Evolutionary conservation across 371 early-diverging fungal genomes (phyloP), one percentile per base, ranked within the genome.

Genomic region (Lichtheimia ornata): DNA sequence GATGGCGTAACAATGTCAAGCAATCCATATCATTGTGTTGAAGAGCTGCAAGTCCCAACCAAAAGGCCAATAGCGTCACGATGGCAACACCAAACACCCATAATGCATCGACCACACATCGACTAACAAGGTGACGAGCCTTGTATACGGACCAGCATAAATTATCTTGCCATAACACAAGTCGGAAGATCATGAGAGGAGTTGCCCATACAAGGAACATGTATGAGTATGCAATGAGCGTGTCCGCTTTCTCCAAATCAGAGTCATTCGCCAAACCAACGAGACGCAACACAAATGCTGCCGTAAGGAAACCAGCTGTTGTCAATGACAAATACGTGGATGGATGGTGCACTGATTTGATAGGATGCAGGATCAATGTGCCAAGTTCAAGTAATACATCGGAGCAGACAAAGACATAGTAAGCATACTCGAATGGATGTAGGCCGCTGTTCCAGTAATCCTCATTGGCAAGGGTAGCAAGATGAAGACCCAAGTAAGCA

Each of bases 141-240:
- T 72, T 79, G 14, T 62, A 58, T 12, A 71, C 57, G 9, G 54
- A 58, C 79, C 79, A 79, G 51, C 57, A 67, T 2, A 69, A 35
- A 44, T 64, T 51, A 49, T 71, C 64, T 13, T 60, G n/a, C 61
- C 69, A 64, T 5, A 71, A 6, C 22, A 71, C 61, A 4, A 73
- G 11, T 17, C 79, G 73, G 60, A 73, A 69, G 13, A 75, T 64
- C 76, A 79, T 69, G 14, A 79, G 35, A 2, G 79, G 79, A 2
- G 79, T 79, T 4, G 79, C 73, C 44, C 71, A 55, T 0, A 69
- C 50, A 14, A 75, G 22, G 50, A 75, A 56, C 9, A 27, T 42
- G 27, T 55, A 75, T 0, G 79, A 79, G 1, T 50, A 7, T 3
- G 49, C 45, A 13, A 79, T 40, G 7, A 60, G 30, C 3, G 40